Evolutionary conservation across 78 protist species (phyloP).

Genomic region (Salpingoeca rosetta): DNA sequence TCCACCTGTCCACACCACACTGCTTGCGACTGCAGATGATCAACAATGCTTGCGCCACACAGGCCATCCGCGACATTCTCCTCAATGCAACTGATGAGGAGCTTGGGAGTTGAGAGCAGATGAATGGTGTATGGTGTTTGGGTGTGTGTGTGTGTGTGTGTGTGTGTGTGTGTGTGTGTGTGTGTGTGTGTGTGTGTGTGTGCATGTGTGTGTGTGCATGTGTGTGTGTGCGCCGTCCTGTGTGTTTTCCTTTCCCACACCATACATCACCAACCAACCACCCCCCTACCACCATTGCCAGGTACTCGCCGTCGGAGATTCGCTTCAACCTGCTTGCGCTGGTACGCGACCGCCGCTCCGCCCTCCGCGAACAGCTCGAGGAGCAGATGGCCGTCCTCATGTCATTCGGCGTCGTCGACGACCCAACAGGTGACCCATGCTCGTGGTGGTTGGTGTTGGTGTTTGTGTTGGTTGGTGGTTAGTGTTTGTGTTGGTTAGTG

Average conservation of each 20-base stretch:
- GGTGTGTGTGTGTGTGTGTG: too few species aligned
- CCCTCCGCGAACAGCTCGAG: not conserved
- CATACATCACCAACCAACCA: too few species aligned
- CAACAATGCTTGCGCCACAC: slow-evolving; percentile 96
- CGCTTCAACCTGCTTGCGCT: slow-evolving; percentile 82
- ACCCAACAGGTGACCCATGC: not conserved
- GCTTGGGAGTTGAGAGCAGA: too few species aligned
- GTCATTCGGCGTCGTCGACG: not conserved
- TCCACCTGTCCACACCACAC: not conserved
- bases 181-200: not conserved
- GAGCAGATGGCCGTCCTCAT: not conserved
- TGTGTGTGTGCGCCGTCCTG: not conserved
- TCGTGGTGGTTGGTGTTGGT: not conserved
- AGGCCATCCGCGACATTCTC: slow-evolving; percentile 88
- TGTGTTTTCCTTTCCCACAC: too few species aligned
- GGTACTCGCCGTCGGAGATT: slow-evolving; percentile 60
- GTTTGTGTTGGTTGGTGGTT: not conserved
- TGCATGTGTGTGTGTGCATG: too few species aligned
- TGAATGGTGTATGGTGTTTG: too few species aligned
- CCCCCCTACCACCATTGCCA: too few species aligned
- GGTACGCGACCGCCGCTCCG: slow-evolving; percentile 21
- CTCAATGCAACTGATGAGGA: slow-evolving; percentile 64
- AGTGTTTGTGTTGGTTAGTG: not conserved
- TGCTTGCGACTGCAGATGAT: slow-evolving; percentile 32
- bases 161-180: not conserved